Evolutionary conservation across 148 eudicot species (phyloP).

Genomic region (Camellia japonica): DNA sequence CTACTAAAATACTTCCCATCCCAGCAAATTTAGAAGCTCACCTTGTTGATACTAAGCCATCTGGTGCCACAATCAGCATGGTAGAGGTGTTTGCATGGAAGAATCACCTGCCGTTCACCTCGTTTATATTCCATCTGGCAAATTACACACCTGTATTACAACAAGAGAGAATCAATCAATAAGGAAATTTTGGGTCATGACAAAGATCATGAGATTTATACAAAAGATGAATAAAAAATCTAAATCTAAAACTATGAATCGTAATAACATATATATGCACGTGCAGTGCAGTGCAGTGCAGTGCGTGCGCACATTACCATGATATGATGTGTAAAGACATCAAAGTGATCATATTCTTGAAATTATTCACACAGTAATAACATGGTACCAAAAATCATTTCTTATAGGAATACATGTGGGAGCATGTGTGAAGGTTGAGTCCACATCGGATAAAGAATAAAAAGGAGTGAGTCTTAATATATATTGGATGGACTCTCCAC

Average conservation of each 20-base stretch:
- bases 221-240: neutral
- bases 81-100: conserved; percentile 93
- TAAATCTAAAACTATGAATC: neutral
- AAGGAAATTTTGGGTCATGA: neutral
- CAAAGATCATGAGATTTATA: neutral
- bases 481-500: too few species aligned
- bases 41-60: conserved; percentile 97
- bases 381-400: too few species aligned
- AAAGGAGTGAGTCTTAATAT: too few species aligned
- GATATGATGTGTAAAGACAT: too few species aligned
- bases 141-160: conserved; percentile 72
- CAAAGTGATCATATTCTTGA: too few species aligned
- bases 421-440: too few species aligned
- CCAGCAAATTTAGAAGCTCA: conserved; percentile 17
- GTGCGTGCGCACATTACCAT: too few species aligned
- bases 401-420: too few species aligned
- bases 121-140: conserved; percentile 98
- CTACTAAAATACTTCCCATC: neutral
- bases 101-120: conserved; percentile 62
- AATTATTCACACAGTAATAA: too few species aligned
- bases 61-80: conserved; percentile 74
- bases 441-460: too few species aligned
- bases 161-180: neutral
- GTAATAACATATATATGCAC: neutral
- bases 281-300: too few species aligned